phyloP scores from a whole-genome alignment of 1,139 yeast species.

The Pneumocystis oryctolagi region DNA sequence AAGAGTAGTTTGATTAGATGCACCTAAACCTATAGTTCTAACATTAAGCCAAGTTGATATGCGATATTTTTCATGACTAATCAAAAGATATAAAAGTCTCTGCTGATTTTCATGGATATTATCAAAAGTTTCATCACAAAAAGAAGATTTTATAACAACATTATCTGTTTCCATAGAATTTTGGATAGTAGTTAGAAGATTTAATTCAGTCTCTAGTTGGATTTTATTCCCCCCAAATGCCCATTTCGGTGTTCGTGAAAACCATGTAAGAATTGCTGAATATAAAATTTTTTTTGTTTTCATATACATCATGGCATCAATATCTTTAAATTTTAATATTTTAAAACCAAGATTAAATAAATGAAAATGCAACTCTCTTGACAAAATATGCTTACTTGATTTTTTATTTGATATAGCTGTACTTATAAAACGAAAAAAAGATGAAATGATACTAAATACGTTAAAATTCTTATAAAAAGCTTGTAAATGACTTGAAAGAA shows the following conservation, averaged over 20 bases:
- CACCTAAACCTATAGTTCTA: neutral
- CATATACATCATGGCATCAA: neutral
- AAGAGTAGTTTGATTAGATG: neutral
- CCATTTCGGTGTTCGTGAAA: constrained; percentile 44
- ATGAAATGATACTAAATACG: constrained; percentile 2
- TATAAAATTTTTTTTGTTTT: constrained; percentile 15
- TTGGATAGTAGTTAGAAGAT: constrained; percentile 42
- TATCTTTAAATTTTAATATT: constrained; percentile 11
- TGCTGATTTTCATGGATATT: constrained; percentile 27
- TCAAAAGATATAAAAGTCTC: constrained; percentile 41
- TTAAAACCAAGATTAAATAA: constrained; percentile 54
- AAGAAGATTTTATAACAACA: constrained; percentile 16
- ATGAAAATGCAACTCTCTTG: constrained; percentile 63
- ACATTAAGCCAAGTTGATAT: constrained; percentile 73
- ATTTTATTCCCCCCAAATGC: constrained; percentile 77
- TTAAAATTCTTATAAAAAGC: constrained; percentile 27
- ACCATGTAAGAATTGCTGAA: constrained; percentile 63
- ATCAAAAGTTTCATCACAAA: neutral
- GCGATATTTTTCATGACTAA: constrained; percentile 61
- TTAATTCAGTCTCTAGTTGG: constrained; percentile 55
- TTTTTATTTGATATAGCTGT: neutral
- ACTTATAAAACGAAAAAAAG: constrained; percentile 4
- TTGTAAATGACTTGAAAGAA: constrained; percentile 69
- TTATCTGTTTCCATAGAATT: constrained; percentile 20
- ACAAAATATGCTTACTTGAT: constrained; percentile 58